Conservation (phyloP, 192 early-diverging fungal species). For the Podila epigama region DNA sequence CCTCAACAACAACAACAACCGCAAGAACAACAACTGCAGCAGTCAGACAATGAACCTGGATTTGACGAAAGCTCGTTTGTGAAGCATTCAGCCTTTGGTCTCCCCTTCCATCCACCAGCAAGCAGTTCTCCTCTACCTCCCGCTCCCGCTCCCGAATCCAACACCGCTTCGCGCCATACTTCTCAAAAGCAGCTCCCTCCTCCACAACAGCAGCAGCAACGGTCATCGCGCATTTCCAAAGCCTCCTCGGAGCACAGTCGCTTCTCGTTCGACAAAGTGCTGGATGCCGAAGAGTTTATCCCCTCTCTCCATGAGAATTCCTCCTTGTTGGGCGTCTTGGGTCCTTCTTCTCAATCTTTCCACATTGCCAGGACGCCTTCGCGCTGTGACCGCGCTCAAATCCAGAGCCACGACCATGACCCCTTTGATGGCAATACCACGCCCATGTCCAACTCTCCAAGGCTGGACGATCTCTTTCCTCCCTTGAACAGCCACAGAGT, state of each 20-base stretch:
- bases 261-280: slow-evolving; percentile 14
- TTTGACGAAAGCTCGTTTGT: background rate
- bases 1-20: background rate
- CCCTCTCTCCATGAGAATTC: background rate
- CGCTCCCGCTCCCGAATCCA: slow-evolving; percentile 30
- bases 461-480: slow-evolving; percentile 1
- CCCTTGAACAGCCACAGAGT: no score
- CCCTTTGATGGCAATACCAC: slow-evolving; percentile 9
- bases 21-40: background rate
- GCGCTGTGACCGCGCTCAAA: slow-evolving; percentile 9
- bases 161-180: slow-evolving; percentile 24
- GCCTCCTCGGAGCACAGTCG: slow-evolving; percentile 5
- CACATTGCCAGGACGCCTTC: background rate
- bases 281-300: slow-evolving; percentile 2
- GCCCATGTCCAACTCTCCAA: slow-evolving; percentile 29
- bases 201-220: slow-evolving; percentile 7
- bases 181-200: slow-evolving; percentile 3
- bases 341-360: slow-evolving; percentile 3
- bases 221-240: slow-evolving; percentile 21
- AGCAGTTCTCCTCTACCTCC: slow-evolving; percentile 5
- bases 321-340: background rate
- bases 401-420: background rate
- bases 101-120: slow-evolving; percentile 2
- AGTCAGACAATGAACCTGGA: slow-evolving; percentile 12
- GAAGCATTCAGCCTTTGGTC: slow-evolving; percentile 8